Base-by-base conservation (phyloP, 805 yeast genomes). In the Candida sonorensis region DNA sequence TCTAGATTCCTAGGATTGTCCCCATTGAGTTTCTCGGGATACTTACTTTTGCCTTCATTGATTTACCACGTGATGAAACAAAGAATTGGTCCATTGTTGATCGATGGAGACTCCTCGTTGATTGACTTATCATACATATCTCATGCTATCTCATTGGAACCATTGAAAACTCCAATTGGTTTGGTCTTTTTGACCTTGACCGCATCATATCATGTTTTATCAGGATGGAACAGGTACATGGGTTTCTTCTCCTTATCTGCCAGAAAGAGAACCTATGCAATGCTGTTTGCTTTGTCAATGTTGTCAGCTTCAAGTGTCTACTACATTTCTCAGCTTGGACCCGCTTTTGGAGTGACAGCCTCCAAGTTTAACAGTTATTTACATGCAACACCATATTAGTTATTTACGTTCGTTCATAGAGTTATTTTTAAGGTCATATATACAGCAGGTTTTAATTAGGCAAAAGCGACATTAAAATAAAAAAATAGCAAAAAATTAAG, bases 61-160 rank as follows among this genome's bases (percentile, higher is more conserved):
- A 30, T 41, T 0, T 64, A 55, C 26, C 92, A 82, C 47, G 59
- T 61, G 12, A 36, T 55, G 10, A 64, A 67, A 27, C 62, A 68
- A 41, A 60, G 85, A 33, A 30, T 65, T 4, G 58, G 61, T 0
- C 87, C 90, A 0, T 17, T 62, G n/a, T 12, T 45, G 2, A 59
- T 75, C 2, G 82, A 78, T 36, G 87, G 85, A 1, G 90, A 81
- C 51, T 70, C 80, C 3, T 66, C 78, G 1, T 56, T 69, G 34
- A 53, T 82, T 14, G 66, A 60, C 27, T 53, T 82, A 27, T 67
- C 69, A 7, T 80, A 64, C 44, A 59, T 81, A 8, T 44, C 75
- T 0, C 66, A 67, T 38, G 45, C 61, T 2, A 33, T 69, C 9
- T 26, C 41, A 17, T 27, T 17, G 22, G 7, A 23, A 7, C 39